These are phyloP conservation scores for Calophaca sinica DNA, from an alignment of 306 rosid species.

Conservation along the genomic window DNA sequence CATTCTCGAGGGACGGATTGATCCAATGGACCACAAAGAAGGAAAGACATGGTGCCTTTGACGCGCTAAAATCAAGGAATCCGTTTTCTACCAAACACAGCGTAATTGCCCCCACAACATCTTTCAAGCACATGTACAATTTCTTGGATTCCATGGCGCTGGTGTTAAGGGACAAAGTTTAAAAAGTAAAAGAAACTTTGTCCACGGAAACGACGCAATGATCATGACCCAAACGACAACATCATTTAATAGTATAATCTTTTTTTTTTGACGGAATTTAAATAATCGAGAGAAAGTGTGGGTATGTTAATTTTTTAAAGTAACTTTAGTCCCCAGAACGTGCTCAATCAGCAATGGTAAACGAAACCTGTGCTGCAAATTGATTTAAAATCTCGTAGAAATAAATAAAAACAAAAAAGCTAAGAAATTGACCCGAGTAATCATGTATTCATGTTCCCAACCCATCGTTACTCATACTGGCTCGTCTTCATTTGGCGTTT, in stretches of 20 bases:
- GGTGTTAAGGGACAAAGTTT: constrained; percentile 32
- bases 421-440: too few relatives aligned
- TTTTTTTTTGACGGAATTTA: too few relatives aligned
- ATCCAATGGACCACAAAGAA: too few relatives aligned
- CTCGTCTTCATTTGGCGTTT: background rate
- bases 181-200: constrained; percentile 52
- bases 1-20: too few relatives aligned
- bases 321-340: constrained; percentile 46
- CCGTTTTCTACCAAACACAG: too few relatives aligned
- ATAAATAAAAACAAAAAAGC: constrained; percentile 8
- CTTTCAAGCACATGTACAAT: constrained; percentile 18
- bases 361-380: too few relatives aligned
- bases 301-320: constrained; percentile 41
- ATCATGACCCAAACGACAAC: constrained; percentile 57
- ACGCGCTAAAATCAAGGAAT: too few relatives aligned
- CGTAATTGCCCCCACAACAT: background rate
- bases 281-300: constrained; percentile 29
- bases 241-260: constrained; percentile 45
- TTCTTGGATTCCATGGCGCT: constrained; percentile 56
- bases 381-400: too few relatives aligned
- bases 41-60: too few relatives aligned
- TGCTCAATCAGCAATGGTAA: constrained; percentile 37
- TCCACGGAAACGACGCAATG: constrained; percentile 51
- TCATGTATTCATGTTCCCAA: constrained; percentile 36
- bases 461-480: constrained; percentile 28